Base-by-base conservation (phyloP, 345 rosid species). In the Lepidium didymum region DNA sequence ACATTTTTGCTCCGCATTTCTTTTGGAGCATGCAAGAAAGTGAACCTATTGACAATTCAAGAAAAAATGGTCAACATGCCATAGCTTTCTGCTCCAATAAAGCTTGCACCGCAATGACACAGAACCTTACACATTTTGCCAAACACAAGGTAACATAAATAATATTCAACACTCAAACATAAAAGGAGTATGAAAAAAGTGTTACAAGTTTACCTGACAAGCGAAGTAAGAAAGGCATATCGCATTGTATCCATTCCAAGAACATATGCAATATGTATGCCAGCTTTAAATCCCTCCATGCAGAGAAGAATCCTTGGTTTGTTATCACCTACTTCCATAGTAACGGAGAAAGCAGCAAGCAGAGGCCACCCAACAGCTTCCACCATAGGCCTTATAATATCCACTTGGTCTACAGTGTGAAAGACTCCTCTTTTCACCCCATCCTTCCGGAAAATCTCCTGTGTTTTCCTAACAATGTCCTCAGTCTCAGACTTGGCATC, bases 201-300 rank as follows among this genome's bases (percentile, higher is more conserved):
- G 46, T 46, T 53, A n/a, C 50, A 73, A 44, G 36, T 54, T 70
- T 77, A 94, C 99, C 99, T 86, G 79, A 94, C 92, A 77, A 94
- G 84, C 29, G 99, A 94, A 44, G 99, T 94, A 75, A 94, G 77
- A 78, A 89, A 94, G 63, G 99, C 99, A 83, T 89, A 94, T 52
- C 99, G 97, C 93, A 89, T 91, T 57, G 99, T 94, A 80, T 91
- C 97, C 99, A 94, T 94, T 78, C 97, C 93, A 76, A 94, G 90
- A 81, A 85, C 90, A 81, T 79, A 81, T 2, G 96, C 83, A 59
- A 94, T 85, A 80, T 86, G 91, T 80, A 94, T 91, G 49, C 97
- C 97, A 84, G 97, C 96, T 83, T 84, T 94, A 73, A 94, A 94
- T 57, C 99, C 99, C 81, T 94, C 99, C 97, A 94, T 87, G 78